Base-by-base conservation (phyloP, 805 yeast species). In the Wickerhamomyces queroliae region DNA sequence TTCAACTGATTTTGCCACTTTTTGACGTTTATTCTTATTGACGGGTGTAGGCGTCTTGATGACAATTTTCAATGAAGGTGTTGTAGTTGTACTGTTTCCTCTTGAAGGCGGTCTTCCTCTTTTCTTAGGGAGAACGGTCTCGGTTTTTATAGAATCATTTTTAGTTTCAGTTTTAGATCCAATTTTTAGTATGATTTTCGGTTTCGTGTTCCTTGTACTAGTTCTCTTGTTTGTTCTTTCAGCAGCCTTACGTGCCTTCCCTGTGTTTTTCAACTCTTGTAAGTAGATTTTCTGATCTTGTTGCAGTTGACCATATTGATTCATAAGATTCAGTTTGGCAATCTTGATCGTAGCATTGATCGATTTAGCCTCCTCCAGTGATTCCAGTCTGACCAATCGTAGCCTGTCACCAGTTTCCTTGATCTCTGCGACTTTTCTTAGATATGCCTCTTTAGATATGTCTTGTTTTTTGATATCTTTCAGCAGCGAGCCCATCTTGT, bases 311-410 rank as follows among this genome's bases (percentile, higher is more conserved):
- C 47, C 39, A 22, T 50, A 44, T 33, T 56, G 58, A 7, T 46
- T 41, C 4, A 42, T 37, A 4, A 54, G 31, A 31, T 51, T 50
- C 26, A 47, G 34, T 33, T 47, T 51, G 17, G 58, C 55, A 3
- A 54, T 23, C 29, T 47, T 49, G 15, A 54, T 44, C 1, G 53
- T 46, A 1, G 53, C 42, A 3, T 45, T 34, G 5, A 55, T 48
- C 1, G 58, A 54, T 33, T 46, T 49, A 1, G 60, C 49, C 45
- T 63, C 56, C 35, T 58, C 48, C 34, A 52, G 38, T 43, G 70
- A 45, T 50, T 63, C 47, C 27, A 42, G 17, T 53, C 59, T 41
- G 53, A 54, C 25, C 32, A 44, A 34, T 39, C 44, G 31, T 47
- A 59, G 33, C 51, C 49, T 38, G 38, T 48, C 16, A 23, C 40